Percentiles rank a stretch among this genome's conserved stretches.
These are phyloP conservation scores for Coriaria nepalensis DNA, from an alignment of 306 rosid species.

Conservation along the genomic window DNA sequence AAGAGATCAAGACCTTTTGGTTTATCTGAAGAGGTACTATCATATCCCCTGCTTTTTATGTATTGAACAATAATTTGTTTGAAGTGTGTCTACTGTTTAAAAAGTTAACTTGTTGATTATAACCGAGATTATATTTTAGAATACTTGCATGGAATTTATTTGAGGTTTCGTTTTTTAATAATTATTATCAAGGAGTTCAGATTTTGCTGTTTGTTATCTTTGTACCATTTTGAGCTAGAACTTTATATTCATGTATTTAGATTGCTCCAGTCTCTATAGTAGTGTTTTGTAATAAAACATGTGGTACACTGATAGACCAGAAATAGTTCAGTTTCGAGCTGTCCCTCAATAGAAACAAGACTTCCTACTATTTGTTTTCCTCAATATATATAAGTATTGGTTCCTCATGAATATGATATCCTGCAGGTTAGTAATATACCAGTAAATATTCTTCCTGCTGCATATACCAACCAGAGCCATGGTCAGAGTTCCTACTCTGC, in stretches of 20 bases:
- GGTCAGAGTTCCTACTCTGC: constrained; percentile 84
- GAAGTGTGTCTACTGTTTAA: no score
- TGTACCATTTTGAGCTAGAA: no score
- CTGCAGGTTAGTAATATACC: constrained; percentile 76
- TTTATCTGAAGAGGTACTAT: constrained; percentile 70
- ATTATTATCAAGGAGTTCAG: not conserved
- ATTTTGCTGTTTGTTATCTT: not conserved
- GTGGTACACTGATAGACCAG: no score
- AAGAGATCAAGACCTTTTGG: constrained; percentile 93
- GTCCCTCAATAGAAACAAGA: no score
- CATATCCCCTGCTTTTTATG: not conserved
- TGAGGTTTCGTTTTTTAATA: not conserved
- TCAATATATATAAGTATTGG: constrained; percentile 1
- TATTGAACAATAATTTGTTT: constrained; percentile 4
- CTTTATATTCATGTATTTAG: no score
- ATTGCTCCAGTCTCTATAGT: no score
- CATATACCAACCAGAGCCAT: constrained; percentile 61
- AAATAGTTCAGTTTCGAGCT: no score
- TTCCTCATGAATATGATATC: constrained; percentile 18
- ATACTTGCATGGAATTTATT: no score
- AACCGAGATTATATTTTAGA: no score
- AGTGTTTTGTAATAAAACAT: no score
- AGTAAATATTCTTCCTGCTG: constrained; percentile 65
- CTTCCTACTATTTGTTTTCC: not conserved
- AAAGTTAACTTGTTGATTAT: no score